Conservation (phyloP, 75 land plant genomes). For the Gnetum montanum region DNA sequence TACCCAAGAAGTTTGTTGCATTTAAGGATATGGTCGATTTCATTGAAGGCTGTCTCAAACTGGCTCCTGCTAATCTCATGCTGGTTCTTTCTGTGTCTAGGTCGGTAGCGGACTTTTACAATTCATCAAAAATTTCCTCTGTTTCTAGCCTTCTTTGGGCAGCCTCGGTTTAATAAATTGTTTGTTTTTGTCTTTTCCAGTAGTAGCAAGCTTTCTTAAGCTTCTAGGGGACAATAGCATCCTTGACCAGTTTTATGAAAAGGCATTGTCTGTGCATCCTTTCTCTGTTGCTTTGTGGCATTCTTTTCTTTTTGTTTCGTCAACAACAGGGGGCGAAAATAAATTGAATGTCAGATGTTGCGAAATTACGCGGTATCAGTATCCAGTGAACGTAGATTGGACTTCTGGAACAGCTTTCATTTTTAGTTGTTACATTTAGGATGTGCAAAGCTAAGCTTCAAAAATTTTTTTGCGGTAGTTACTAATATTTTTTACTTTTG, state of each 20-base stretch:
- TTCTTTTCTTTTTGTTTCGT: slow-evolving; percentile 16
- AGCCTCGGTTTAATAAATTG: slow-evolving; percentile 53
- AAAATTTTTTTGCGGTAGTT: too few species aligned
- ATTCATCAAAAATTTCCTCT: background rate
- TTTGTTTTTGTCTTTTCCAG: slow-evolving; percentile 47
- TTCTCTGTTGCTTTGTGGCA: slow-evolving; percentile 62
- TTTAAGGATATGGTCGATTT: slow-evolving; percentile 44
- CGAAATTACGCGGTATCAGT: too few species aligned
- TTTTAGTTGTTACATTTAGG: too few species aligned
- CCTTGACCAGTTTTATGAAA: slow-evolving; percentile 34
- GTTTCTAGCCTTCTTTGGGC: slow-evolving; percentile 56
- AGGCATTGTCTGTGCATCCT: slow-evolving; percentile 62
- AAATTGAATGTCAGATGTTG: too few species aligned
- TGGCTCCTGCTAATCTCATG: slow-evolving; percentile 50
- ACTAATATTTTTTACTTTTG: too few species aligned
- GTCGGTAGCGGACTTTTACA: slow-evolving; percentile 1
- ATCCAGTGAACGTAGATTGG: too few species aligned
- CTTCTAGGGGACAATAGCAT: slow-evolving; percentile 15
- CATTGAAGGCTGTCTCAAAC: slow-evolving; percentile 53
- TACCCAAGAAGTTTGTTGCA: slow-evolving; percentile 33
- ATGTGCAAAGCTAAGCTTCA: too few species aligned
- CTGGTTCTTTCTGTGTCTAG: slow-evolving; percentile 52
- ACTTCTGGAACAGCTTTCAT: too few species aligned
- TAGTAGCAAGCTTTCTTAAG: slow-evolving; percentile 39
- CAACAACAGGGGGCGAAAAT: too few species aligned